Evolutionary conservation across 2,329 filamentous ascomycete genomes (phyloP).

Genomic region (Ophiostoma novo-ulmi): DNA sequence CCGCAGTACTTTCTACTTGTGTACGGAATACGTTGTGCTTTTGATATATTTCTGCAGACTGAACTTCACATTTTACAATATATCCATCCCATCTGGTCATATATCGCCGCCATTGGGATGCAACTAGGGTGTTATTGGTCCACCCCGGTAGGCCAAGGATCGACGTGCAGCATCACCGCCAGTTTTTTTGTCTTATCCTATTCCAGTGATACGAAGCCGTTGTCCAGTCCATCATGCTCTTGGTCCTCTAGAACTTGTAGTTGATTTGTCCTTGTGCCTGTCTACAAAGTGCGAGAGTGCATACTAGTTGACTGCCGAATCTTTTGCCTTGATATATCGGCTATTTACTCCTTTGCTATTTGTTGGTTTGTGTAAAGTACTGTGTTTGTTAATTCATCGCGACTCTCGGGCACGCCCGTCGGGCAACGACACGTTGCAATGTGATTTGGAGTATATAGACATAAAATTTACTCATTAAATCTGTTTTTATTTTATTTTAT

Average conservation of each 20-base stretch:
- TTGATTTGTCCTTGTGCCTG: neutral
- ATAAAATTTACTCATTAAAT: no score
- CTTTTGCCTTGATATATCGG: neutral
- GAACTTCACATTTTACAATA: neutral
- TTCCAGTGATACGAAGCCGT: neutral
- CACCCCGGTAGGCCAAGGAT: neutral
- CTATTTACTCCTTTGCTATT: neutral
- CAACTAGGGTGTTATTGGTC: constrained; percentile 3
- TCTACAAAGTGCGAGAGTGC: neutral
- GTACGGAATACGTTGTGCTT: neutral
- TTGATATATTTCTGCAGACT: neutral
- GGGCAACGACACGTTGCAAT: neutral
- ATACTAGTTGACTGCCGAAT: neutral
- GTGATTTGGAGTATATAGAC: no score
- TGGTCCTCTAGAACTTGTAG: neutral
- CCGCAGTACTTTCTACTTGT: neutral
- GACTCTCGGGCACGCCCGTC: neutral
- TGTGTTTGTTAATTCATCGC: neutral
- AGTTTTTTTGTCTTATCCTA: neutral
- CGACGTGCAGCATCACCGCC: constrained; percentile 9
- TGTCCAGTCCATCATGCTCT: neutral
- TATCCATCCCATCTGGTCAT: neutral
- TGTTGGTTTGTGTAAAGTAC: neutral
- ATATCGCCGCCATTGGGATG: neutral
- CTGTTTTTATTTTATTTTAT: no score